phyloP scores from a whole-genome alignment of 495 filamentous ascomycete species.

The Tuber indicum region DNA sequence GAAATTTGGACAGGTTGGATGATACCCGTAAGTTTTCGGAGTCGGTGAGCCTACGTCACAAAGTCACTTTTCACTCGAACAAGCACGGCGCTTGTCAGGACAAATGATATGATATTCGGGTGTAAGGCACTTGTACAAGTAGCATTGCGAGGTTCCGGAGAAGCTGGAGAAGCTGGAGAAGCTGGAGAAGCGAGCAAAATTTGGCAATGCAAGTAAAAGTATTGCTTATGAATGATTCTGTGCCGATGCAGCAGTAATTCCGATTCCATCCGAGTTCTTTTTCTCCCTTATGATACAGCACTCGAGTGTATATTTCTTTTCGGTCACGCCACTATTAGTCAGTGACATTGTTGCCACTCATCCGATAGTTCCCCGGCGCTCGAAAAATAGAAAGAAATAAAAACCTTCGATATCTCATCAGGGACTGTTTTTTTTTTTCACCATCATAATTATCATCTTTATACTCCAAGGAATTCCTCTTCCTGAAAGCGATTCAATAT shows the following conservation, averaged over 20 bases:
- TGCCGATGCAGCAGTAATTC: background rate
- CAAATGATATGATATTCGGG: background rate
- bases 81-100: no score
- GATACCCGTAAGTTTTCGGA: background rate
- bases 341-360: background rate
- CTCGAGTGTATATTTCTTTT: no score
- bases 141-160: background rate
- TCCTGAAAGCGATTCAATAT: background rate
- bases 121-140: background rate
- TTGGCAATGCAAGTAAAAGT: background rate
- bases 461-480: background rate
- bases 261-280: background rate
- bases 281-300: no score
- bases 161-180: background rate
- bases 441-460: background rate
- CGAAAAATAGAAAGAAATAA: background rate
- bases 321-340: background rate
- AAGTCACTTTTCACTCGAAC: no score
- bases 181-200: background rate
- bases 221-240: background rate
- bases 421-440: background rate
- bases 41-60: background rate
- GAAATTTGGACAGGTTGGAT: background rate
- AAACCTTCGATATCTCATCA: background rate
- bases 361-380: background rate